phyloP scores from a whole-genome alignment of 371 early-diverging fungal species.

The Haplosporangium sp. region DNA sequence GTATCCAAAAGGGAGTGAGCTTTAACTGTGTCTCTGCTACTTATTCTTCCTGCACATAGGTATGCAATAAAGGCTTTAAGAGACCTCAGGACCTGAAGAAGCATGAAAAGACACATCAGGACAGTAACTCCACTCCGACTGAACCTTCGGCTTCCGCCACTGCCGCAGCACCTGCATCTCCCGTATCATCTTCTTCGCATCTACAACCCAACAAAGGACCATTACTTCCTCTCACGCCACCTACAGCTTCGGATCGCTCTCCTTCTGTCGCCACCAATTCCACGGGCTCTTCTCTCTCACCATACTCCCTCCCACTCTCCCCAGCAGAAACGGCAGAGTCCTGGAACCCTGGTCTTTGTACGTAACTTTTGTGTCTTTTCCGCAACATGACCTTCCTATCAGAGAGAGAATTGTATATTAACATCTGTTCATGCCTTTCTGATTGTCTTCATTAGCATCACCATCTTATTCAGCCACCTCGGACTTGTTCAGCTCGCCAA shows the following conservation, averaged over 20 bases:
- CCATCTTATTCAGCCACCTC: slow-evolving; percentile 46
- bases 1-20: too few relatives aligned
- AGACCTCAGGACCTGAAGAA: slow-evolving; percentile 95
- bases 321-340: slow-evolving; percentile 49
- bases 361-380: not conserved
- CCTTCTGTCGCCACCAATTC: slow-evolving; percentile 34
- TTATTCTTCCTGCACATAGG: slow-evolving; percentile 50
- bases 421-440: not conserved
- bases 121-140: too few relatives aligned
- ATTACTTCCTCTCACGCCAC: slow-evolving; percentile 41
- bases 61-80: slow-evolving; percentile 90
- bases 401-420: not conserved
- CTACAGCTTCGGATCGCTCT: slow-evolving; percentile 49
- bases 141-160: too few relatives aligned
- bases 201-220: slow-evolving; percentile 18
- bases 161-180: slow-evolving; percentile 32
- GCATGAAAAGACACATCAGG: slow-evolving; percentile 88
- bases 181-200: slow-evolving; percentile 23
- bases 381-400: not conserved
- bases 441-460: slow-evolving; percentile 15
- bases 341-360: slow-evolving; percentile 53
- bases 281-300: slow-evolving; percentile 31
- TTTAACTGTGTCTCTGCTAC: too few relatives aligned
- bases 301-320: slow-evolving; percentile 40
- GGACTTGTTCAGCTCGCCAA: slow-evolving; percentile 40